These are phyloP conservation scores for Climacium dendroides DNA, from an alignment of 225 moss, liverwort and hornwort genomes.

Conservation along the genomic window DNA sequence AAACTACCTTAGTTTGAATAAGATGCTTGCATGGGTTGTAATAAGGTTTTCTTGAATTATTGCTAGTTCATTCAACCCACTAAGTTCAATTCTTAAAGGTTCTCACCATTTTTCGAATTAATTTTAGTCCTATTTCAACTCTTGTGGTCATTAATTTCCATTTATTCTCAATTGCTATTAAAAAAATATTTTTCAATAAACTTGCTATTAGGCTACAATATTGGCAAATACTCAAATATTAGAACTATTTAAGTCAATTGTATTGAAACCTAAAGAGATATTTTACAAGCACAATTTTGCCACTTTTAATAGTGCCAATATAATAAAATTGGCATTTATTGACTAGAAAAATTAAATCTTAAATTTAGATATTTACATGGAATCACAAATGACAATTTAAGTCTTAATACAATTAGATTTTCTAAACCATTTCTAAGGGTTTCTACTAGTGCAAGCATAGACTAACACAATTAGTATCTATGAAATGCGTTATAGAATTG, in stretches of 20 bases:
- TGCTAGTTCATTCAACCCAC: background rate
- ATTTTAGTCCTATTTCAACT: background rate
- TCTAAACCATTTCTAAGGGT: background rate
- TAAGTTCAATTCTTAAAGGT: background rate
- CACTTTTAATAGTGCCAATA: accelerated
- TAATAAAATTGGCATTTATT: background rate
- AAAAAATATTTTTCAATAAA: background rate
- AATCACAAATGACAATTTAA: background rate
- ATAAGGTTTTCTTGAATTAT: background rate
- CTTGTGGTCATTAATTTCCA: accelerated
- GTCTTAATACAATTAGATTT: too few species aligned
- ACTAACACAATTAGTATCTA: accelerated
- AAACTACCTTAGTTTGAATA: background rate
- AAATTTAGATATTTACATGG: background rate
- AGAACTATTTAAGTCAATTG: accelerated
- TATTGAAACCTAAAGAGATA: background rate
- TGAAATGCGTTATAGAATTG: background rate
- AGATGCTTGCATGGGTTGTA: accelerated
- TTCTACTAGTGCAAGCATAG: background rate
- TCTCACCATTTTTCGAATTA: accelerated
- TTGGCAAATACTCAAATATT: background rate
- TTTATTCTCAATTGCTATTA: background rate
- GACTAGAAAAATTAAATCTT: background rate
- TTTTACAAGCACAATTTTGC: accelerated
- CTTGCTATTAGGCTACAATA: accelerated